phyloP scores from a whole-genome alignment of 1,284 basidiomycete genomes.

The Cutaneotrichosporon mucoides region DNA sequence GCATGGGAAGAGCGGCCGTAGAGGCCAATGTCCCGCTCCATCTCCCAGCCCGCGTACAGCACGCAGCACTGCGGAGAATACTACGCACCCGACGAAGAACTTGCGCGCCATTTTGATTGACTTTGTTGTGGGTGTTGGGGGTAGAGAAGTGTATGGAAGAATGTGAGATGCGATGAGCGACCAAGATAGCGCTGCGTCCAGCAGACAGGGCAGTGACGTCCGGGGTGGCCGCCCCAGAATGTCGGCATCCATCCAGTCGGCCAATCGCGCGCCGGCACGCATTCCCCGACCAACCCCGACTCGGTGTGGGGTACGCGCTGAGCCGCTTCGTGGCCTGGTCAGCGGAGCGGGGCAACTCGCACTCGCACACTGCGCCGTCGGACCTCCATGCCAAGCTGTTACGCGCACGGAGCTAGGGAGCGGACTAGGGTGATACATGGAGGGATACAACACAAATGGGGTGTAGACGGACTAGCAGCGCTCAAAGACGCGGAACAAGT shows the following conservation, averaged over 20 bases:
- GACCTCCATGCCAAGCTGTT: no score
- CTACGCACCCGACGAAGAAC: conserved; percentile 44
- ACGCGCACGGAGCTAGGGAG: no score
- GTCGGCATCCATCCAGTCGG: not conserved
- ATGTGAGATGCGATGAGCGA: no score
- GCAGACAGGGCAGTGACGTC: not conserved
- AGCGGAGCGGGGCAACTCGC: no score
- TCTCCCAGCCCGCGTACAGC: no score
- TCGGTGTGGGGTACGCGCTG: not conserved
- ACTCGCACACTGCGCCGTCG: no score
- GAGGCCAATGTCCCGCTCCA: no score
- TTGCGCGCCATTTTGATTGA: conserved; percentile 36
- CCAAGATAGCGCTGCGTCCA: no score
- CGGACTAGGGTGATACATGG: no score
- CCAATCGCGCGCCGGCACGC: not conserved
- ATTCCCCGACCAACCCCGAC: conserved; percentile 1
- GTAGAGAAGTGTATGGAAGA: not conserved
- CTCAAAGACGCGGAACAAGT: conserved; percentile 86
- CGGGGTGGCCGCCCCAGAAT: conserved; percentile 1
- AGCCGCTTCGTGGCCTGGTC: no score
- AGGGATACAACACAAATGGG: not conserved
- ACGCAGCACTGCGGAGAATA: no score
- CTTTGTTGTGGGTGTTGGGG: not conserved
- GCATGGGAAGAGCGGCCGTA: no score
- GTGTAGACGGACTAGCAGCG: conserved; percentile 56